A percentile compares a stretch with the other conserved stretches of the same genome.
Conservation (phyloP, 139 green algal genomes). For the Closterium sp. region DNA sequence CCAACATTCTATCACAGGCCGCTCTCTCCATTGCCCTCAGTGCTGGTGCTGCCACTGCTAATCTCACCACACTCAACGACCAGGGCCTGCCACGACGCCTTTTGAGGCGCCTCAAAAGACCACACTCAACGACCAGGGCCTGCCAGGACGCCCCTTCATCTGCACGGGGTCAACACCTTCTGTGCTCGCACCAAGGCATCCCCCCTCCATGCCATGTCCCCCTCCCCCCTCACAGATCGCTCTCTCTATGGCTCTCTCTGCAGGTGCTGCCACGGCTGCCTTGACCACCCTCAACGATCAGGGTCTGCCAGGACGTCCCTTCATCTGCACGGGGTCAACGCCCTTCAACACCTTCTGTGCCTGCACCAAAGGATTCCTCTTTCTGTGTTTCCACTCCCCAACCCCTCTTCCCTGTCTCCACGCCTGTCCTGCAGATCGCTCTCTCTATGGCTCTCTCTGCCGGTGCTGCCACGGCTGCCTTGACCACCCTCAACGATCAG, state of each 20-base stretch:
- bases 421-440: background rate
- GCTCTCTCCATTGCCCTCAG: background rate
- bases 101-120: too few species aligned
- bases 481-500: background rate
- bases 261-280: background rate
- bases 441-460: background rate
- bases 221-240: background rate
- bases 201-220: too few species aligned
- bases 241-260: background rate
- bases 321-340: background rate
- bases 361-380: background rate
- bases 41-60: too few species aligned
- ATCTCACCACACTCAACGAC: too few species aligned
- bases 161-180: conserved; percentile 5
- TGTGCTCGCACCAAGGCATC: background rate
- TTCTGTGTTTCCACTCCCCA: background rate
- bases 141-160: background rate
- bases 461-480: background rate
- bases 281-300: background rate
- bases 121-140: too few species aligned
- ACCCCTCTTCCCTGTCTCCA: too few species aligned
- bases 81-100: too few species aligned
- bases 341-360: conserved; percentile 14
- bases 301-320: background rate
- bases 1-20: background rate